Base-by-base conservation (phyloP, 1,284 basidiomycete species). In the Rhodofomes roseus region DNA sequence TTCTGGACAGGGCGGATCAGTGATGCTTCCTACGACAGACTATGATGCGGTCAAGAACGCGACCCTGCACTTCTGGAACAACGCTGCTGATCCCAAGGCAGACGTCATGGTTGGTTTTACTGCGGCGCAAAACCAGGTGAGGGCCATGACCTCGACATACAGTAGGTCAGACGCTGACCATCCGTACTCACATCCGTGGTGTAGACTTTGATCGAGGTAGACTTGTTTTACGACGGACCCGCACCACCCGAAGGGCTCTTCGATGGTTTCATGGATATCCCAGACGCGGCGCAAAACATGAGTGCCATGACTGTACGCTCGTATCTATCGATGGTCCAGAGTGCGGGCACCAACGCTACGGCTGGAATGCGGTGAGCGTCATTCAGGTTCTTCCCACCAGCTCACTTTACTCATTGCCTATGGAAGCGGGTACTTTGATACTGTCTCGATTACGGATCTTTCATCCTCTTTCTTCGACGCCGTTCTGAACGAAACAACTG, bases 51-150 rank as follows among this genome's bases (percentile, higher is more conserved):
- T 85, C 22, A 72, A 70, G 22, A 71, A 65, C 2, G 87, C 85
- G 0, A 79, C 79, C 0, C 74, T 75, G 14, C 76, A 77, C 12
- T 88, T 86, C 66, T 66, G 74, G 2, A 69, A 73, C 8, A 76
- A 74, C 2, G 78, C 79, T 11, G 79, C 66, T 0, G 85, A 87
- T 64, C 83, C 83, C 1, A 89, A 87, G 69, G 88, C 87, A 5
- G 72, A 67, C 2, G 76, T 85, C n/a, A 78, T 89, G 40, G 75
- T 81, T 0, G 76, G 83, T 0, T 86, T 81, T 58, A 82, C 80
- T 59, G 56, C 18, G 78, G 2, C 61, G 75, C 8, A 79, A 78
- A 11, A 50, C 73, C 65, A 82, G 81, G 60, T 59, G 60, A 57
- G 36, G 2, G 1, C 12, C 25, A n/a, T 43, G 25, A 36, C 22